Conservation (phyloP, 2,329 filamentous ascomycete genomes). For the Ophiosphaerella narmari region DNA sequence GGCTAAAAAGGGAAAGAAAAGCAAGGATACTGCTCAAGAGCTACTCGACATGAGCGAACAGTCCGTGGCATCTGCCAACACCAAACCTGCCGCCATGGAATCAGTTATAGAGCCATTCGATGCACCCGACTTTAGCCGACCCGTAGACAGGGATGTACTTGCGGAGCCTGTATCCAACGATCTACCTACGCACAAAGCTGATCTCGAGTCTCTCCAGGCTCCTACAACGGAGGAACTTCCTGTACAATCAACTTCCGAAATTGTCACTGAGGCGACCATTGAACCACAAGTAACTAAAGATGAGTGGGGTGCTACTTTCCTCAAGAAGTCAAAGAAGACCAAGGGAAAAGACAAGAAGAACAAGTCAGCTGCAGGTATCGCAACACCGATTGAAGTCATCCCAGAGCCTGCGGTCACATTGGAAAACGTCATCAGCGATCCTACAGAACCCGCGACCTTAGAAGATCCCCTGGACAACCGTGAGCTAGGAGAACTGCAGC, state of each 20-base stretch:
- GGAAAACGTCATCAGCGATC: conserved; percentile 4
- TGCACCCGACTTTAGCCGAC: no score
- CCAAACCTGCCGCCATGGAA: not conserved
- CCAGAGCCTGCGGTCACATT: not conserved
- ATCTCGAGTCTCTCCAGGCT: not conserved
- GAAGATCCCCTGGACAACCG: conserved; percentile 3
- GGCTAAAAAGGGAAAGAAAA: conserved; percentile 42
- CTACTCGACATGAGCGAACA: not conserved
- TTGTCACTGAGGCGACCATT: conserved; percentile 6
- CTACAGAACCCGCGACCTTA: not conserved
- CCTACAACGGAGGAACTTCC: conserved; percentile 8
- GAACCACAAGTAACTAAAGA: conserved; percentile 13
- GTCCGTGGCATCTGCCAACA: not conserved
- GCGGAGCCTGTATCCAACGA: not conserved
- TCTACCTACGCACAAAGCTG: not conserved
- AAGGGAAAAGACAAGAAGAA: conserved; percentile 36
- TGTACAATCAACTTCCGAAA: not conserved
- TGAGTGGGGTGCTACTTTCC: conserved; percentile 12
- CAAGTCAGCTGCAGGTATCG: conserved; percentile 14
- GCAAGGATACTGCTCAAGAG: conserved; percentile 25
- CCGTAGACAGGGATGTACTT: not conserved
- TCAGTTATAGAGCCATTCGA: not conserved
- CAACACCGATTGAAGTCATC: conserved; percentile 13
- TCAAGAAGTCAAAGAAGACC: conserved; percentile 33
- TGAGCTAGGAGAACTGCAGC: not conserved